Conservation (phyloP, 2,329 filamentous ascomycete genomes). For the Chaetothyriales sp. region DNA sequence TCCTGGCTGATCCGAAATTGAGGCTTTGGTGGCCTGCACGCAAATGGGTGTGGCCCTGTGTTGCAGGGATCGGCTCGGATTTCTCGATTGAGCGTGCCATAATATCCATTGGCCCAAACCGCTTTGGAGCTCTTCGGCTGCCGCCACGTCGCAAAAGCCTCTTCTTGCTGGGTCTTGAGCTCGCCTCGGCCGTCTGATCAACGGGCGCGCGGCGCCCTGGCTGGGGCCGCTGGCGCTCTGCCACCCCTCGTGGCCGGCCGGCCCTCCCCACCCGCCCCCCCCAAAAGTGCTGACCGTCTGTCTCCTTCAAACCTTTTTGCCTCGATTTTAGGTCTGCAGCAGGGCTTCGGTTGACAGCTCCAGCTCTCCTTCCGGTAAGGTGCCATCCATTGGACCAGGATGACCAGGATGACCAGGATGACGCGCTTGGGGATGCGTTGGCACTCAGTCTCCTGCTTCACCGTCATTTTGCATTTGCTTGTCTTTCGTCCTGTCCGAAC, state of each 20-base stretch:
- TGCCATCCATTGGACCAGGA: background rate
- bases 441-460: background rate
- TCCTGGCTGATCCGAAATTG: too few species aligned
- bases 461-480: background rate
- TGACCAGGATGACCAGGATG: background rate
- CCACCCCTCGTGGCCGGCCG: too few species aligned
- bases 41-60: background rate
- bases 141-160: background rate
- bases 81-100: background rate
- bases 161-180: too few species aligned
- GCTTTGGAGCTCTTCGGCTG: background rate
- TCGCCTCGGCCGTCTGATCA: too few species aligned
- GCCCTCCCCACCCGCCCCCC: too few species aligned
- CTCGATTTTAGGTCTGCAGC: background rate
- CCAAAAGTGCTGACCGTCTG: background rate
- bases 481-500: background rate
- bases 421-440: background rate
- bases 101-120: background rate
- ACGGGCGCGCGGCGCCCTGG: too few species aligned
- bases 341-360: background rate
- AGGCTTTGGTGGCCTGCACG: too few species aligned
- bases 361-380: background rate
- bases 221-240: too few species aligned
- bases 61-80: background rate
- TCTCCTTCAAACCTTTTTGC: background rate